These are phyloP conservation scores for Microdochium nivale DNA, from an alignment of 2,329 filamentous ascomycete genomes.

Conservation along the genomic window DNA sequence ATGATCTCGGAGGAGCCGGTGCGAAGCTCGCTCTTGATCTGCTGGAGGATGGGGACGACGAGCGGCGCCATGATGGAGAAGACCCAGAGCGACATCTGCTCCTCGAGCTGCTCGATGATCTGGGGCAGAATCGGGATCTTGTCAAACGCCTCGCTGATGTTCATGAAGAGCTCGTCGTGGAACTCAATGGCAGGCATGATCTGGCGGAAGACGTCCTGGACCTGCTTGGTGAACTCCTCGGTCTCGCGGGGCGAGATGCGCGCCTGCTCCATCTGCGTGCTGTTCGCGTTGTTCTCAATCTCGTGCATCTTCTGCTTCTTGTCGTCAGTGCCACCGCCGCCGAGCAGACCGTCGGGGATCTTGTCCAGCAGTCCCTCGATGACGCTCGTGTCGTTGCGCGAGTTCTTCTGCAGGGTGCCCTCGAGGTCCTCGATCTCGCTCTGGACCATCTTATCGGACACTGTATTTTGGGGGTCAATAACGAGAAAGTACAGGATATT, in stretches of 20 bases:
- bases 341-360: slow-evolving; percentile 74
- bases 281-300: slow-evolving; percentile 66
- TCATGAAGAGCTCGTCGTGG: slow-evolving; percentile 81
- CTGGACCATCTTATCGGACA: slow-evolving; percentile 84
- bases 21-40: slow-evolving; percentile 79
- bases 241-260: slow-evolving; percentile 69
- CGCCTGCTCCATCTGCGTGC: slow-evolving; percentile 68
- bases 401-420: slow-evolving; percentile 62
- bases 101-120: slow-evolving; percentile 76
- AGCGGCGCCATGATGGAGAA: slow-evolving; percentile 89
- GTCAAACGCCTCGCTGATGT: slow-evolving; percentile 69
- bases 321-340: slow-evolving; percentile 45
- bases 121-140: slow-evolving; percentile 80
- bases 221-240: slow-evolving; percentile 74
- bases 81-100: slow-evolving; percentile 81
- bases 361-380: slow-evolving; percentile 73
- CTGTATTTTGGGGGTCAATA: slow-evolving; percentile 23
- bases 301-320: slow-evolving; percentile 70
- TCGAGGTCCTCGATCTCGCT: slow-evolving; percentile 86
- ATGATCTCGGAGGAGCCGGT: slow-evolving; percentile 85
- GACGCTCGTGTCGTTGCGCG: slow-evolving; percentile 59
- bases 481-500: neutral
- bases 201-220: slow-evolving; percentile 64
- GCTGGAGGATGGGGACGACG: slow-evolving; percentile 73
- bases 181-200: slow-evolving; percentile 87